Base-by-base conservation (phyloP, 257 asterid species). In the Solanum raphanifolium region DNA sequence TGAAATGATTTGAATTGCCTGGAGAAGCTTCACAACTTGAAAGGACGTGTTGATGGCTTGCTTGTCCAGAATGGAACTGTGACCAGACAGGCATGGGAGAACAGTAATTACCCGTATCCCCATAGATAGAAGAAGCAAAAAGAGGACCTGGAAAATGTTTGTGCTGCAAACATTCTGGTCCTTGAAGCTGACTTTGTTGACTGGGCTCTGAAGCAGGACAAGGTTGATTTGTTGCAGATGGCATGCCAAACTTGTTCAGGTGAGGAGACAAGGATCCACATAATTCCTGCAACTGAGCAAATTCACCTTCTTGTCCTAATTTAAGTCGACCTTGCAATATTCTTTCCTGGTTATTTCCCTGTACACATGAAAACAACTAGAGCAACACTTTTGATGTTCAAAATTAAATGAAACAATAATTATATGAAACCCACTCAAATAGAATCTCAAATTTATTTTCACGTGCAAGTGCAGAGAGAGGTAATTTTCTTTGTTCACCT, bases 341-440 rank as follows among this genome's bases (percentile, higher is more conserved):
- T 89, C 88, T 90, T 92, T 91, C 92, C 89, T 88, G 95, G 86
- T 76, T 83, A 89, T 89, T 87, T 46, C 87, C 96, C 94, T 96
- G 94, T 88, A 90, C 88, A 91, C 82, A 83, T 23, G 91, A 92
- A 91, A 92, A 85, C 89, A 92, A 87, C 93, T 90, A 92, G 91
- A 94, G 88, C 90, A 89, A 91, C 92, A 91, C 86, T 91, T 18
- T 88, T 87, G 94, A 91, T 69, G 91, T 88, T 89, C 89, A 91
- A 89, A 87, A 71, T 84, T 87, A 75, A 87, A 87, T 27, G 13
- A 46, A 27, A 62, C 36, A 39, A 84, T 20, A 69, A 85, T 60
- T 21, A 75, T 71, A 43, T 46, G 72, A 32, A n/a, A 86, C 88
- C n/a, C 29, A 0, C 39, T 46, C 20, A 81, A 81, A 48, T 20